Conservation (phyloP, 805 yeast genomes). For the Saturnispora gosingensis region DNA sequence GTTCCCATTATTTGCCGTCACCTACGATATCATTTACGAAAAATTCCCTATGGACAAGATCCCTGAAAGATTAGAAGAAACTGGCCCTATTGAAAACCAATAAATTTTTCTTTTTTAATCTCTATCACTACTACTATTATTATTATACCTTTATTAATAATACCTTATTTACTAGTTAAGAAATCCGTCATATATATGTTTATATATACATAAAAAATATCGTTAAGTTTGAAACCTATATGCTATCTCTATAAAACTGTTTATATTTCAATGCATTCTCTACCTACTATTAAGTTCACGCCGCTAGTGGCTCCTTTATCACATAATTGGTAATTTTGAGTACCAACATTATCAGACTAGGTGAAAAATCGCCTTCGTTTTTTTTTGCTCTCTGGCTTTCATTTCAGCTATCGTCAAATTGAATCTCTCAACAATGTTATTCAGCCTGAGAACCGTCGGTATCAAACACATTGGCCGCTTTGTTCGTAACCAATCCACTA, state of each 20-base stretch:
- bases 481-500: not conserved
- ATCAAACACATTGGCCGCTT: not conserved
- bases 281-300: too few species aligned
- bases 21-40: constrained; percentile 76
- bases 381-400: not conserved
- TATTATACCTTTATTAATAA: not conserved
- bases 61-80: constrained; percentile 57
- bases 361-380: not conserved
- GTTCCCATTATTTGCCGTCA: constrained; percentile 74
- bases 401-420: not conserved
- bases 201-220: too few species aligned
- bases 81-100: not conserved
- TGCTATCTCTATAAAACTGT: too few species aligned
- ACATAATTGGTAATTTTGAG: too few species aligned
- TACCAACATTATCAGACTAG: too few species aligned
- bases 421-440: not conserved
- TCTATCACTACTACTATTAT: not conserved
- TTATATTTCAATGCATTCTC: too few species aligned
- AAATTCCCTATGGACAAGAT: constrained; percentile 63
- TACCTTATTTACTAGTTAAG: not conserved
- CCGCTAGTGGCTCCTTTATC: too few species aligned
- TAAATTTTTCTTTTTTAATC: not conserved
- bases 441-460: not conserved
- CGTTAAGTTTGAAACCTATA: too few species aligned
- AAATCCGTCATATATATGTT: not conserved